These are phyloP conservation scores for Nicotiana tabacum DNA, from an alignment of 257 asterid genomes.

Conservation along the genomic window DNA sequence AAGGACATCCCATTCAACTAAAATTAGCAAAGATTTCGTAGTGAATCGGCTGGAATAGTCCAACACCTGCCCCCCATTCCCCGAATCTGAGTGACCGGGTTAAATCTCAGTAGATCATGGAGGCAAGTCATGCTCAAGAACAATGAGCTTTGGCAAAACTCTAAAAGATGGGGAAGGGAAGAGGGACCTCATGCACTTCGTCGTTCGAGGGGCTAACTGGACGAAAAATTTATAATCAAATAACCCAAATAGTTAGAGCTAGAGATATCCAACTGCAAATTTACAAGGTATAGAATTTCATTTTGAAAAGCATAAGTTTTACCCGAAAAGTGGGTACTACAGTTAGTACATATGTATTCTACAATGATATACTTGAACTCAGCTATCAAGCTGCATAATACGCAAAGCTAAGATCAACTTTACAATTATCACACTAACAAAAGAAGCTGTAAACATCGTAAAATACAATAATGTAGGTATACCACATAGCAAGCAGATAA, in stretches of 20 bases:
- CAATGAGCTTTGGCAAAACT: not conserved
- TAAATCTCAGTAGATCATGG: not conserved
- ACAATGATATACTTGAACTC: not conserved
- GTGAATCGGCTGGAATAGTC: too few species aligned
- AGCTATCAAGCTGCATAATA: not conserved
- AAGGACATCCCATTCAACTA: too few species aligned
- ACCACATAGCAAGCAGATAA: not conserved
- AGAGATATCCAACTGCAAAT: not conserved
- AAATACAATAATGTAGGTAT: not conserved
- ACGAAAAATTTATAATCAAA: not conserved
- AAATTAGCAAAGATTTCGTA: too few species aligned
- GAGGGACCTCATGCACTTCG: not conserved
- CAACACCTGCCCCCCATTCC: too few species aligned
- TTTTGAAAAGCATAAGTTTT: not conserved
- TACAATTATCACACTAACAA: not conserved
- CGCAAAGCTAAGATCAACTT: not conserved
- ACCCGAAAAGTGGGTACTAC: not conserved
- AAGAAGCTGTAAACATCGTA: not conserved
- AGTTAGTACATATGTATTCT: not conserved
- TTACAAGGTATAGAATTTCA: too few species aligned
- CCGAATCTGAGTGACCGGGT: not conserved
- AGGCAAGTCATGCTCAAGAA: not conserved
- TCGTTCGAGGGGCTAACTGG: not conserved
- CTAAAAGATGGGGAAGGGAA: not conserved
- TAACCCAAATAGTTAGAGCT: not conserved